phyloP scores from a whole-genome alignment of 148 eudicot species.

The Dysphania ambrosioides region DNA sequence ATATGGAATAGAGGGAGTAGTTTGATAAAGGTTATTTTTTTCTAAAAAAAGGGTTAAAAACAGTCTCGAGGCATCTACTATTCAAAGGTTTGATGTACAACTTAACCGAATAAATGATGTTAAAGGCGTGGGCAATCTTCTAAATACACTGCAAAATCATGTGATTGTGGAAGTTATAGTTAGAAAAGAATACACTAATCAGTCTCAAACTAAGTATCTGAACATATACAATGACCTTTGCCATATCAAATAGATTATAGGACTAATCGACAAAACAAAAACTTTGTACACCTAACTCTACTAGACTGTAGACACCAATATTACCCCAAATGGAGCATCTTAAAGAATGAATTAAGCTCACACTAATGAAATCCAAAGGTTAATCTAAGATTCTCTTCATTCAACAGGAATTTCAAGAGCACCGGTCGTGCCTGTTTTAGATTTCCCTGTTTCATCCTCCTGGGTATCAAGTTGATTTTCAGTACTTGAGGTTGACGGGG shows the following conservation, averaged over 20 bases:
- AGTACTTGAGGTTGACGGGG: constrained; percentile 69
- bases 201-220: constrained; percentile 1
- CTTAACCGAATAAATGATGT: too few species aligned
- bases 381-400: constrained; percentile 8
- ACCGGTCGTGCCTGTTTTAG: constrained; percentile 15
- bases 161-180: background rate
- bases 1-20: too few species aligned
- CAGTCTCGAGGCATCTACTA: too few species aligned
- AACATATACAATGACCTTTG: constrained; percentile 30
- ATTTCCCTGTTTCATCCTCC: constrained; percentile 33
- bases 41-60: too few species aligned
- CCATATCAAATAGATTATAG: background rate
- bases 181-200: constrained; percentile 13
- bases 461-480: constrained; percentile 42
- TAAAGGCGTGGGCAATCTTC: too few species aligned
- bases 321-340: constrained; percentile 14
- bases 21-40: too few species aligned
- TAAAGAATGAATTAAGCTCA: constrained; percentile 23
- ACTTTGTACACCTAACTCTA: constrained; percentile 29
- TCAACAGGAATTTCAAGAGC: constrained; percentile 38
- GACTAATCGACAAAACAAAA: constrained; percentile 11
- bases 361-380: constrained; percentile 1
- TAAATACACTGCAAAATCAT: too few species aligned
- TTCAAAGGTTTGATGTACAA: too few species aligned
- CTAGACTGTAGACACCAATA: constrained; percentile 9